Base-by-base conservation (phyloP, 1,284 basidiomycete genomes). In the Takashimella tepidaria region DNA sequence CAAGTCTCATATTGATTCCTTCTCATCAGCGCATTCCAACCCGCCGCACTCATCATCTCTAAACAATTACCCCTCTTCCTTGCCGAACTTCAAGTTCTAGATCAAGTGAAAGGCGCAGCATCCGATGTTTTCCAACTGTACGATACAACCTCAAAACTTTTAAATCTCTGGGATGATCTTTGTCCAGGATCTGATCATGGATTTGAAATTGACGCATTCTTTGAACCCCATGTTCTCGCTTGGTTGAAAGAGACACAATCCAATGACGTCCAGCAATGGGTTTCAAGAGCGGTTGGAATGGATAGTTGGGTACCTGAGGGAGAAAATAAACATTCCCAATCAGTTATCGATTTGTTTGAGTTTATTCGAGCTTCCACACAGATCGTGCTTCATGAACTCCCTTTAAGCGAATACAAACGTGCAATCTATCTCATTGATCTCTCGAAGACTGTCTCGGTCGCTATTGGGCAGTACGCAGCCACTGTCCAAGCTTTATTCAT, bases 271-370 rank as follows among this genome's bases (percentile, higher is more conserved):
- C 62, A 71, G 45, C 68, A 73, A 50, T 75, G 73, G 73, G 73
- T 76, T 19, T 68, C 67, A 10, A 55, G 75, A 40, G 67, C 71
- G 2, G 68, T 76, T 5, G 68, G 65, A 3, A 72, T 73, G 72
- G 75, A 76, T 49, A 49, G 72, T 67, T 76, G 74, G 74, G 58
- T 69, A 1, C 71, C 73, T 0, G 74, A 76, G 52, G 70, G 68
- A 21, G 59, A 67, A n/a, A 61, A 68, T 31, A 63, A 66, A 27
- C 66, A 70, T 53, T 66, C 63, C 40, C 72, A 76, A 54, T 72
- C 70, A 2, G 73, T 75, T 26, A 62, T 71, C 47, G 73, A 75
- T 57, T 60, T 76, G 3, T 75, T 76, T 55, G 71, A 72, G 20
- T 73, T 74, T 48, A 69, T 76, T 43, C 59, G 72, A n/a, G 63